Base-by-base conservation (phyloP, 2,329 filamentous ascomycete species). In the Corniculantispora saksenae region DNA sequence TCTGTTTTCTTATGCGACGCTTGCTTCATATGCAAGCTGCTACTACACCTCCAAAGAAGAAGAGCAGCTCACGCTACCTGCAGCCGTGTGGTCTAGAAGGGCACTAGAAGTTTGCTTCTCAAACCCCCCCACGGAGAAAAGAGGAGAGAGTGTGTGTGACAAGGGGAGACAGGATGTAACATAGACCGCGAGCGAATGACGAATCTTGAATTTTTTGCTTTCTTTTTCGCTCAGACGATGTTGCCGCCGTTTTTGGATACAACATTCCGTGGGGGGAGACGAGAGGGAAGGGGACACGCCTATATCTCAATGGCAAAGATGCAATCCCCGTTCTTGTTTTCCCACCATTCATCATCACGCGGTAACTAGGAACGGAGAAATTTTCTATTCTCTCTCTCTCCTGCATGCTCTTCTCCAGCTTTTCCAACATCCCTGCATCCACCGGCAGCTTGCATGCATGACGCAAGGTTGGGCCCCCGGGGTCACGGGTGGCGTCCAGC, bases 401-500 rank as follows among this genome's bases (percentile, higher is more conserved):
- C 48, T 25, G 21, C 48, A 15, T 17, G 9, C 48, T 23, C n/a
- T 23, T 15, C 48, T 23, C 21, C 23, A 27, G 48, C 48, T 25
- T 35, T 38, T 19, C n/a, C n/a, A n/a, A 10, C 53, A 50, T 60
- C 43, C 29, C 57, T 50, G 45, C 32, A 19, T 50, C 27, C 32
- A 19, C 29, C n/a, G 57, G 10, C 43, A 48, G 43, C 51, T 38
- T 48, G 61, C 29, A 55, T 64, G 61, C 61, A 64, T 58, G 53
- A 58, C 54, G 32, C 43, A 56, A 40, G 53, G 61, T 29, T 29
- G 35, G 58, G 21, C 27, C 25, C n/a, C 59, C 50, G 43, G 50
- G 51, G 43, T 58, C 61, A 63, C 53, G 29, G 61, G 61, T 48
- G 27, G 40, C n/a, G 32, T 56, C 32, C 50, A 63, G 29, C 51